phyloP scores from a whole-genome alignment of 352 stramenopile genomes.

The Pythium apleroticum region DNA sequence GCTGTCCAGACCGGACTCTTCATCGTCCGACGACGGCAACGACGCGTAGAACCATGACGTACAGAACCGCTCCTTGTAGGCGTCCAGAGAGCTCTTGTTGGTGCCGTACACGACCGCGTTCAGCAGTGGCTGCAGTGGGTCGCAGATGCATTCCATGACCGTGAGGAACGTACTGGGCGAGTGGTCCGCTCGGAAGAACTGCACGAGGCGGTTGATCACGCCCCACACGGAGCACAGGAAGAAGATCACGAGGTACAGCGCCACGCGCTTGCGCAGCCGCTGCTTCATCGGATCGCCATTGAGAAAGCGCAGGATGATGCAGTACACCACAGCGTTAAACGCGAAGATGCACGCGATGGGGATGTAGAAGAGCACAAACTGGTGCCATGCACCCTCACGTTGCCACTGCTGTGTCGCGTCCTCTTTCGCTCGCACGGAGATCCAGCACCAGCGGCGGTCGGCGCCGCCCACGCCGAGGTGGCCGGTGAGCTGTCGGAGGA shows the following conservation, averaged over 20 bases:
- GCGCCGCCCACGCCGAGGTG: slow-evolving; percentile 65
- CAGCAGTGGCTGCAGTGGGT: slow-evolving; percentile 67
- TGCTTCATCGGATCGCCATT: slow-evolving; percentile 61
- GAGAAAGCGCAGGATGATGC: slow-evolving; percentile 61
- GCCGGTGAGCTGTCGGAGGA: slow-evolving; percentile 69
- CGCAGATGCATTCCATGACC: slow-evolving; percentile 69
- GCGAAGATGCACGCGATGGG: slow-evolving; percentile 63
- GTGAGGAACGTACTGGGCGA: slow-evolving; percentile 52
- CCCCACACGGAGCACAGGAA: slow-evolving; percentile 80
- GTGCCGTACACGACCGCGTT: slow-evolving; percentile 70
- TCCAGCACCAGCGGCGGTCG: slow-evolving; percentile 79
- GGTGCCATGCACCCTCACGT: slow-evolving; percentile 49
- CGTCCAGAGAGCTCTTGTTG: slow-evolving; percentile 69
- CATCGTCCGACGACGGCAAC: slow-evolving; percentile 62
- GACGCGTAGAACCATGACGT: slow-evolving; percentile 62
- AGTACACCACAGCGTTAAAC: slow-evolving; percentile 66
- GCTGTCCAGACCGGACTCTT: slow-evolving; percentile 60
- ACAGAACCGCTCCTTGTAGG: slow-evolving; percentile 72
- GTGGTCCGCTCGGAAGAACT: slow-evolving; percentile 50
- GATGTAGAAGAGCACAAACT: slow-evolving; percentile 68
- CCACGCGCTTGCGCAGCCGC: slow-evolving; percentile 56
- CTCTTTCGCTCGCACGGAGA: slow-evolving; percentile 46
- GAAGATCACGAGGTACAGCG: slow-evolving; percentile 65
- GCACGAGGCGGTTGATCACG: slow-evolving; percentile 60
- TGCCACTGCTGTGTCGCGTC: slow-evolving; percentile 38